Percentiles rank a stretch among this genome's conserved stretches.
Conservation (phyloP, 495 filamentous ascomycete genomes). For the Penicillium silybi region DNA sequence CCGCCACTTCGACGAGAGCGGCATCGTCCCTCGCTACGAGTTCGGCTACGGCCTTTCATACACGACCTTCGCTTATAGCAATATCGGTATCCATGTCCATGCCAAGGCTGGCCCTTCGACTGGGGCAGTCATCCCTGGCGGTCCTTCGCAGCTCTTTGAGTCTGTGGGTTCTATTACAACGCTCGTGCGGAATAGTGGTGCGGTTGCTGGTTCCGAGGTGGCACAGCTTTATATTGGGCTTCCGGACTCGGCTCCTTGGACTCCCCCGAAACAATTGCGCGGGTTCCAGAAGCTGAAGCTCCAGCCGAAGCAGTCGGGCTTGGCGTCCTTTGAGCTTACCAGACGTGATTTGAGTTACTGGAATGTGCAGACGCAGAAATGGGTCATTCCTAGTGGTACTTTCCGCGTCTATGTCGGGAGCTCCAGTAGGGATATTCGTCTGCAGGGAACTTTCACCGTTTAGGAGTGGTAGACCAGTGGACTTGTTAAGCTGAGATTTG, state of each 20-base stretch:
- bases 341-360: slow-evolving; percentile 65
- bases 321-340: slow-evolving; percentile 53
- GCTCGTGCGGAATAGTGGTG: slow-evolving; percentile 48
- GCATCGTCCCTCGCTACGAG: slow-evolving; percentile 57
- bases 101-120: slow-evolving; percentile 30
- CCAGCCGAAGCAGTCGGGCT: slow-evolving; percentile 32
- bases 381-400: slow-evolving; percentile 52
- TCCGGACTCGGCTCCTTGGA: slow-evolving; percentile 29
- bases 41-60: slow-evolving; percentile 69
- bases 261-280: slow-evolving; percentile 39
- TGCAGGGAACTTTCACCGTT: slow-evolving; percentile 16
- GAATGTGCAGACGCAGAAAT: slow-evolving; percentile 57
- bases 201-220: slow-evolving; percentile 51
- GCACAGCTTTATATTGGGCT: slow-evolving; percentile 64
- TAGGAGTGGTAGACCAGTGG: too few species aligned
- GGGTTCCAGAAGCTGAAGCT: slow-evolving; percentile 61
- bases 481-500: too few species aligned
- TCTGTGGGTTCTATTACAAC: slow-evolving; percentile 44
- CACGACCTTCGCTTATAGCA: slow-evolving; percentile 56
- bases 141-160: slow-evolving; percentile 56
- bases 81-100: slow-evolving; percentile 31
- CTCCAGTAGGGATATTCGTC: slow-evolving; percentile 32
- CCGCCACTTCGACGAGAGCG: slow-evolving; percentile 59
- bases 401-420: slow-evolving; percentile 55
- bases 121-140: slow-evolving; percentile 48